Percentiles rank a stretch among this genome's conserved stretches.
Evolutionary conservation across 139 green algal species (phyloP).

Genomic region (Mychonastes homosphaera): DNA sequence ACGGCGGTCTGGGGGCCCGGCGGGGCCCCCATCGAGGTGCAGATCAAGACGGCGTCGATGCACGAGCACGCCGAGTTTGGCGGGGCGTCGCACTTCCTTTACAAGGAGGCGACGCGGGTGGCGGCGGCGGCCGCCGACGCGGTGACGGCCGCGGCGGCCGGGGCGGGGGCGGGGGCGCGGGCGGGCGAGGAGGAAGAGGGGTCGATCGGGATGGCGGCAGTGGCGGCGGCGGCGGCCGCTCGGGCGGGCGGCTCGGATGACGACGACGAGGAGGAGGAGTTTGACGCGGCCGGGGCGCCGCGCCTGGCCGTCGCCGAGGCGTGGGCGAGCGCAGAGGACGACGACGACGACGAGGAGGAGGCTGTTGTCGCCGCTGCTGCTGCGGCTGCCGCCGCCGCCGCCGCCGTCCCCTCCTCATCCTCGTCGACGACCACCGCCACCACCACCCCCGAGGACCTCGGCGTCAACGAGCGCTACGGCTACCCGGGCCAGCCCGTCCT

Average conservation of each 20-base stretch:
- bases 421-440: too few species aligned
- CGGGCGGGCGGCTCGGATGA: too few species aligned
- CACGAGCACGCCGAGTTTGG: constrained; percentile 72
- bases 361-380: constrained; percentile 11
- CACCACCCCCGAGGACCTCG: too few species aligned
- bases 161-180: background rate
- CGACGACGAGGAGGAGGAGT: too few species aligned
- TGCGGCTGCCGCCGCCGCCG: background rate
- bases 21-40: constrained; percentile 64
- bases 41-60: constrained; percentile 56
- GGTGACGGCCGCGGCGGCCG: background rate
- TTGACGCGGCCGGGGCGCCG: too few species aligned
- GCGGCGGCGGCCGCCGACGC: background rate
- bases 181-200: background rate
- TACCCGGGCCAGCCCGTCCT: constrained; percentile 42
- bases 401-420: background rate
- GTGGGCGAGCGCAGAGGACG: background rate
- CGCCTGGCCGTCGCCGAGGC: background rate
- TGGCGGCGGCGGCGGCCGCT: background rate
- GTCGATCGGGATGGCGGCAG: background rate
- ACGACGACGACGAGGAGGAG: background rate
- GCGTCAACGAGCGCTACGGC: constrained; percentile 6
- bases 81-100: constrained; percentile 72
- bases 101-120: constrained; percentile 58
- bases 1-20: constrained; percentile 57